Evolutionary conservation across 1,284 basidiomycete species (phyloP).

Genomic region (Austroboletus niveus): DNA sequence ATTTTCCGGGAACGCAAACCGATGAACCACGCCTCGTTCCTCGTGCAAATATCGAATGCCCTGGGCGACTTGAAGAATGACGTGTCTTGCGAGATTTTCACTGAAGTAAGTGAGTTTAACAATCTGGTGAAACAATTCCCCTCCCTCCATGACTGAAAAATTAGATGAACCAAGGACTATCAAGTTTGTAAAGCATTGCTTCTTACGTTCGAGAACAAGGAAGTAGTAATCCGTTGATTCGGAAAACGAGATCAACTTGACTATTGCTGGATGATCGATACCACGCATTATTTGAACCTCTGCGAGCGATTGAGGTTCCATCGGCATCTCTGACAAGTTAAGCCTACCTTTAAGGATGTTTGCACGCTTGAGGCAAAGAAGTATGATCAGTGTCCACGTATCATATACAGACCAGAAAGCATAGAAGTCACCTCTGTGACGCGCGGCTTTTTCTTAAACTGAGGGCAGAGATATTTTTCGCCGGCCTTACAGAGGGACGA

Average conservation of each 20-base stretch:
- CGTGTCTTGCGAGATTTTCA: conserved; percentile 92
- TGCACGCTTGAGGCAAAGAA: conserved; percentile 66
- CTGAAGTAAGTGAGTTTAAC: conserved; percentile 99
- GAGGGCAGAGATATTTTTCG: conserved; percentile 87
- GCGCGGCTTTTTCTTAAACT: conserved; percentile 95
- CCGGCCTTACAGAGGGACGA: conserved; percentile 62
- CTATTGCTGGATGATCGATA: conserved; percentile 85
- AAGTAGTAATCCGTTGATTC: conserved; percentile 96
- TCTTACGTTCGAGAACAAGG: conserved; percentile 86
- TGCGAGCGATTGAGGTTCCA: conserved; percentile 29
- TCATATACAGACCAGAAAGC: conserved; percentile 26
- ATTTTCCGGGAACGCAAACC: conserved; percentile 33
- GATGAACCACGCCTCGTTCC: conserved; percentile 96
- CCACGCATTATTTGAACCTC: conserved; percentile 99
- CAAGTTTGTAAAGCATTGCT: background rate
- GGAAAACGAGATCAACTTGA: conserved; percentile 86
- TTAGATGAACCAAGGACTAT: conserved; percentile 10
- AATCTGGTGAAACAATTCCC: conserved; percentile 99
- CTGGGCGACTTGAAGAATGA: conserved; percentile 95
- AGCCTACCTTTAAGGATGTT: conserved; percentile 89
- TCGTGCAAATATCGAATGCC: conserved; percentile 97
- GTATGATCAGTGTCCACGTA: conserved; percentile 14
- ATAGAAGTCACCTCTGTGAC: conserved; percentile 83
- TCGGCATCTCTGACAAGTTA: background rate
- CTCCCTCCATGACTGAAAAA: conserved; percentile 86